phyloP scores from a whole-genome alignment of 129 eudicot species.

The Scalesia atractyloides region DNA sequence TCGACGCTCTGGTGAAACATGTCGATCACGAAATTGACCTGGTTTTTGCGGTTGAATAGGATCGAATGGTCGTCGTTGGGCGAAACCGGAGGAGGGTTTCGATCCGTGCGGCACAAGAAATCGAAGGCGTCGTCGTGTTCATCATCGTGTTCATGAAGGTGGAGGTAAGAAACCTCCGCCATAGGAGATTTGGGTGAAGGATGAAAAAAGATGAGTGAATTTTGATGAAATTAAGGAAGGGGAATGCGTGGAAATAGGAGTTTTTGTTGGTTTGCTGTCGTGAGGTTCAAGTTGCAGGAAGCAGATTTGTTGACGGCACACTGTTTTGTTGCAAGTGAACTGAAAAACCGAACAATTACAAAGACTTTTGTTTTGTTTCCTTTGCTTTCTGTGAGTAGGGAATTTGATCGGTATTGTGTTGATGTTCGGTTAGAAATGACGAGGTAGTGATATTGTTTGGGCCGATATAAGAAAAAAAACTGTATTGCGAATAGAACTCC shows the following conservation, averaged over 20 bases:
- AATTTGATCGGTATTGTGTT: too few relatives aligned
- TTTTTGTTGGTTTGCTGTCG: not conserved
- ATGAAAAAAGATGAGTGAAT: not conserved
- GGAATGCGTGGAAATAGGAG: not conserved
- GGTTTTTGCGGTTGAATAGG: constrained; percentile 41
- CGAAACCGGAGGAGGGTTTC: constrained; percentile 14
- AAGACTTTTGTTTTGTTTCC: not conserved
- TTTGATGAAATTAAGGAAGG: not conserved
- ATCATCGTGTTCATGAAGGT: constrained; percentile 39
- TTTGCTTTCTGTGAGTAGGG: too few relatives aligned
- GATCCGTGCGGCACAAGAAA: constrained; percentile 12
- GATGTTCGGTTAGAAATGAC: too few relatives aligned
- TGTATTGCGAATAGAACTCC: too few relatives aligned
- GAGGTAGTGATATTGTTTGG: too few relatives aligned
- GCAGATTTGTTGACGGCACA: constrained; percentile 4
- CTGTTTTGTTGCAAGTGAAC: not conserved
- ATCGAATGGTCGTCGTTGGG: not conserved
- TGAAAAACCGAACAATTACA: not conserved
- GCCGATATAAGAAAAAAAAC: too few relatives aligned
- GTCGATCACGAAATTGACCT: constrained; percentile 48
- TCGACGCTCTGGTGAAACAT: constrained; percentile 53
- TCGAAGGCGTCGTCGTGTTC: constrained; percentile 38
- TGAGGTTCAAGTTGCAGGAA: constrained; percentile 4
- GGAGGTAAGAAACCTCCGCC: constrained; percentile 48
- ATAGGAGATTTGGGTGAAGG: constrained; percentile 26